phyloP scores from a whole-genome alignment of 2,329 filamentous ascomycete species.

The Stemphylium vesicarium region DNA sequence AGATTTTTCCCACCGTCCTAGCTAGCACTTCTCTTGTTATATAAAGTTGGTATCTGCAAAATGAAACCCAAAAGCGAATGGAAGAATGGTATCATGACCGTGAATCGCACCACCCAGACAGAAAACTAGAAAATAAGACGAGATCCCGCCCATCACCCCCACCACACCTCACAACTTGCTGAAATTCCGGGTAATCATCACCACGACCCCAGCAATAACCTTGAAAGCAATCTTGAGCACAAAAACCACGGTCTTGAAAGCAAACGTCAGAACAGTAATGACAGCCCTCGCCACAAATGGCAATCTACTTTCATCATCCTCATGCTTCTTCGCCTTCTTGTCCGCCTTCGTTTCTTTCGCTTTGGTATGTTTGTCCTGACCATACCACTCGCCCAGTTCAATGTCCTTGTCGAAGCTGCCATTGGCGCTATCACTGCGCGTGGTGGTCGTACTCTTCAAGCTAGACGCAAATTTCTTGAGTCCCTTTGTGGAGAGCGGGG shows the following conservation, averaged over 20 bases:
- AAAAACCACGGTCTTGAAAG: conserved; percentile 52
- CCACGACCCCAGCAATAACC: conserved; percentile 49
- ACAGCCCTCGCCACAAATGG: conserved; percentile 49
- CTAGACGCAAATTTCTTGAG: conserved; percentile 33
- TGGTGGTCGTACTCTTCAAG: conserved; percentile 27
- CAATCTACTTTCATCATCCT: conserved; percentile 45
- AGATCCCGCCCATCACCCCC: not conserved
- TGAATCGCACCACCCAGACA: not conserved
- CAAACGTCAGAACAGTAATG: conserved; percentile 49
- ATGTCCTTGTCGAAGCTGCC: conserved; percentile 47
- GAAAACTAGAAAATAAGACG: not conserved
- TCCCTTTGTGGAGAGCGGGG: conserved; percentile 20
- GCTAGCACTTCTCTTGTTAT: too few species aligned
- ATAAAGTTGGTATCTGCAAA: too few species aligned
- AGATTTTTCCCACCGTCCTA: too few species aligned
- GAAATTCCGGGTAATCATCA: conserved; percentile 47
- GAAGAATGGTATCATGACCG: conserved; percentile 16
- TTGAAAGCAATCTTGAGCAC: conserved; percentile 52
- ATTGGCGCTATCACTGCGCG: conserved; percentile 18
- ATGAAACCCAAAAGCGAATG: not conserved
- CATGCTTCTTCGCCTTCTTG: conserved; percentile 29
- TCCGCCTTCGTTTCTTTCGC: conserved; percentile 21
- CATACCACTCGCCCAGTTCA: conserved; percentile 48
- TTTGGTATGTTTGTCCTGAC: conserved; percentile 29
- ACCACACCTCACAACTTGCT: conserved; percentile 38